Conservation (phyloP, 495 filamentous ascomycete species). For the Aspergillus haitiensis region DNA sequence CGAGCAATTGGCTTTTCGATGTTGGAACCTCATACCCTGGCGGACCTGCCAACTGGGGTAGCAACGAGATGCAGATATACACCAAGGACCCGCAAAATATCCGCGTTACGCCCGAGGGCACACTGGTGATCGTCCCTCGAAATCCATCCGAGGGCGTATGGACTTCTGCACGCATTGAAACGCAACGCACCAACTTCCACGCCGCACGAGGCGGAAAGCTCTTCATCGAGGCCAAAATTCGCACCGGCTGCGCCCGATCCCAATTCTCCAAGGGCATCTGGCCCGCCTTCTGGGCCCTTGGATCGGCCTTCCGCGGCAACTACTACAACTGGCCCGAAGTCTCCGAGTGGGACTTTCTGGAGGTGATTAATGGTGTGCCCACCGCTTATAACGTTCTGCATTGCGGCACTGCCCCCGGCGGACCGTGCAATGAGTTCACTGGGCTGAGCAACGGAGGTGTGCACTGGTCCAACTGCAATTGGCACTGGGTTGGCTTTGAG, state of each 20-base stretch:
- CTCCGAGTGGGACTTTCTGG: conserved; percentile 11
- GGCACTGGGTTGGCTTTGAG: conserved; percentile 18
- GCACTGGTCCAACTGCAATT: conserved; percentile 9
- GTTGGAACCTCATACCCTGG: not conserved
- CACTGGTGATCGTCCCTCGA: not conserved
- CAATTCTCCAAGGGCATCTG: conserved; percentile 6
- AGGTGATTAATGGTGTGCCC: conserved; percentile 9
- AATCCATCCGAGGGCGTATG: not conserved
- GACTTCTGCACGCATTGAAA: conserved; percentile 10
- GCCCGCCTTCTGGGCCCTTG: conserved; percentile 12
- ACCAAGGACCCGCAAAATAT: conserved; percentile 1
- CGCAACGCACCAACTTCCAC: conserved; percentile 6
- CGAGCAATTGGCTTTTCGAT: conserved; percentile 12
- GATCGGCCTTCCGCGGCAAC: conserved; percentile 6
- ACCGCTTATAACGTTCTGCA: not conserved
- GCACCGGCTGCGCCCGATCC: conserved; percentile 3
- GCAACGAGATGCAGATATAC: conserved; percentile 11
- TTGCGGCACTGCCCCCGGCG: conserved; percentile 5
- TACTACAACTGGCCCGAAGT: conserved; percentile 9
- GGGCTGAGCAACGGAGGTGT: conserved; percentile 2
- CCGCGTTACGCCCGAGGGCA: conserved; percentile 1
- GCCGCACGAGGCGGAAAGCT: conserved; percentile 14
- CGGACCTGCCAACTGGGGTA: conserved; percentile 9
- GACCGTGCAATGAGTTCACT: conserved; percentile 11
- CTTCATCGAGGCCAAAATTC: conserved; percentile 12